Evolutionary conservation across 306 rosid species (phyloP), one percentile per base, ranked within the genome.

Genomic region (Fragaria ananassa): DNA sequence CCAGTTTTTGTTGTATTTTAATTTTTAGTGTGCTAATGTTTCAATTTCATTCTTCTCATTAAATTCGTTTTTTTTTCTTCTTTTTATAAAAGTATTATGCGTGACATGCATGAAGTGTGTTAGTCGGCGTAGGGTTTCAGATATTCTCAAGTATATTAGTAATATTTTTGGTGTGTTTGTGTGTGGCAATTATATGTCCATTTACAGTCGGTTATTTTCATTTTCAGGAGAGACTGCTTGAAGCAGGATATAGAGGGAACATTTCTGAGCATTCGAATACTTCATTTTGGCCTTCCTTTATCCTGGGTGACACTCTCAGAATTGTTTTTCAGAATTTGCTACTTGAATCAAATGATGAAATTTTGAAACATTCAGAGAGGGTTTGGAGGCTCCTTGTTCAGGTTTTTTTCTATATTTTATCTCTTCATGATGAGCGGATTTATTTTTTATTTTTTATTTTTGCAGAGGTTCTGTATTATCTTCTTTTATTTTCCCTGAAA

Each of bases 371-470:
- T 84, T 95, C 98, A 9, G 96, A 92, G 88, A 86, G 97, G 82
- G 98, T 95, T 73, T 95, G 98, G 98, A 84, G 91, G 86, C 96
- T 95, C 50, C 97, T 95, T 78, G 84, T 95, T 85, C 91, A 92
- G 98, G 98, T 94, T 79, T 70, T 70, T 70, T 1, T 18, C 8
- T 54, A 18, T 51, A 51, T 77, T 77, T 45, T 50, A 42, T 47
- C 57, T 72, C 15, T 71, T 62, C 49, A 65, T 41, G 58, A 39
- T 44, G 34, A 49, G 35, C 10, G 5, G 8, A 5, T 72, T 45
- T 34, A 34, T 60, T 35, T 21, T 19, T 37, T 29, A 29, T 27
- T 23, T 31, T 23, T 37, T 10, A 2, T 21, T 18, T 21, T 10
- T 8, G 1, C 50, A 5, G 18, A 6, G 29, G 21, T 15, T 63